A percentile compares a stretch with the other conserved stretches of the same genome.
Evolutionary conservation across 345 rosid species (phyloP).

Genomic region (Melaleuca alternifolia): DNA sequence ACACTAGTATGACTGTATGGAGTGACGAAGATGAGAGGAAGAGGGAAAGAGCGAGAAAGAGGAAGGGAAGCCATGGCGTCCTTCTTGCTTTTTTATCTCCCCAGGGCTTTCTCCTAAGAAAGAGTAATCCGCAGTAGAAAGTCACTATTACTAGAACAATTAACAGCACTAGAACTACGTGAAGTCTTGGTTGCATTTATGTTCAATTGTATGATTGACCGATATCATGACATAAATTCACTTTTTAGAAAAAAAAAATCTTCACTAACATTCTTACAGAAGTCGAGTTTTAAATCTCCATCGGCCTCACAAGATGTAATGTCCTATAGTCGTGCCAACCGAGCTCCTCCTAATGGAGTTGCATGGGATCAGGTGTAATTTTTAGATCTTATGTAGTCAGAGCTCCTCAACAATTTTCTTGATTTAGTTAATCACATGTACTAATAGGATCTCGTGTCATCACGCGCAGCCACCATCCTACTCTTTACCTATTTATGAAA

Average conservation of each 20-base stretch:
- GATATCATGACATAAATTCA: background rate
- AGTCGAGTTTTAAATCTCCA: background rate
- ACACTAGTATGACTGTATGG: fast-evolving
- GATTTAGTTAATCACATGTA: background rate
- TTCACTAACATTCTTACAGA: fast-evolving
- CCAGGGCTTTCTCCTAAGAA: background rate
- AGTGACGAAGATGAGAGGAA: background rate
- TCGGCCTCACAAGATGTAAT: background rate
- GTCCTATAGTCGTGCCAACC: fast-evolving
- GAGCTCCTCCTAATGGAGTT: background rate
- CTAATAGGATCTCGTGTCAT: background rate
- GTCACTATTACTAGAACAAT: background rate
- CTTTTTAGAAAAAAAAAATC: background rate
- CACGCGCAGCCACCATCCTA: fast-evolving
- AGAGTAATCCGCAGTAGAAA: fast-evolving
- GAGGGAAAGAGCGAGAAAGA: background rate
- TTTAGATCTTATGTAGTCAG: background rate
- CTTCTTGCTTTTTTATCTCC: background rate
- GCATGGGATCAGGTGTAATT: background rate
- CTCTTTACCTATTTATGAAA: background rate
- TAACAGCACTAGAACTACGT: fast-evolving
- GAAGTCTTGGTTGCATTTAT: fast-evolving
- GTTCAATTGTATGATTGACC: background rate
- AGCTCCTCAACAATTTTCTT: background rate
- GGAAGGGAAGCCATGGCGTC: background rate